These are phyloP conservation scores for Leccinum uliginosum DNA, from an alignment of 768 basidiomycete genomes.

Conservation along the genomic window DNA sequence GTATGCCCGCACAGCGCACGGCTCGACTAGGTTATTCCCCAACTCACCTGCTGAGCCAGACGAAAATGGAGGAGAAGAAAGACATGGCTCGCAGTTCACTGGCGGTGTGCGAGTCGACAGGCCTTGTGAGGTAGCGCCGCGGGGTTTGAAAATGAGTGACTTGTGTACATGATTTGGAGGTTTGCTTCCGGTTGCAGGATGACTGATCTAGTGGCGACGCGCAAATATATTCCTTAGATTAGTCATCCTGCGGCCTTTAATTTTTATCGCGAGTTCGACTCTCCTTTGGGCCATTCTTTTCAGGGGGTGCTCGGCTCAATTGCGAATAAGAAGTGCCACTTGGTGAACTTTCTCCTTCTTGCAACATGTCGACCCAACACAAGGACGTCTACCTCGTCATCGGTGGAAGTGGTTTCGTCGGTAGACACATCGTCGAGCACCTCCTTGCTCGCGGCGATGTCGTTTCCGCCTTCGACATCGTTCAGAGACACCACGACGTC, in stretches of 20 bases:
- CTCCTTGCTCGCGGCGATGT: conserved; percentile 74
- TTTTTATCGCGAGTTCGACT: conserved; percentile 3
- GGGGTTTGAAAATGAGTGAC: conserved; percentile 10
- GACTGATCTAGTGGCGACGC: conserved; percentile 3
- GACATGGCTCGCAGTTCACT: conserved; percentile 30
- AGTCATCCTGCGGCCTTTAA: background rate
- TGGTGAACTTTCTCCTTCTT: background rate
- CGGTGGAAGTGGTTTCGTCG: conserved; percentile 91
- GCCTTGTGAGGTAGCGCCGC: conserved; percentile 1
- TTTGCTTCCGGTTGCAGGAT: background rate
- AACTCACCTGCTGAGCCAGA: conserved; percentile 53
- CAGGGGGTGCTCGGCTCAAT: conserved; percentile 4
- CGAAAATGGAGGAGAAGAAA: conserved; percentile 49
- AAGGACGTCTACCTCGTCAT: conserved; percentile 85
- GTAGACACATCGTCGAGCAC: conserved; percentile 85
- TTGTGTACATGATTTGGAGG: too few relatives aligned
- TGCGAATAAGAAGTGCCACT: conserved; percentile 5
- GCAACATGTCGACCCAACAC: conserved; percentile 17
- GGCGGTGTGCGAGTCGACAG: background rate
- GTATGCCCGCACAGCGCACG: background rate
- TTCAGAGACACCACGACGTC: conserved; percentile 83
- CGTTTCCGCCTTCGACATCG: conserved; percentile 87
- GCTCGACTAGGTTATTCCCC: background rate
- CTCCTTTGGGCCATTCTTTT: background rate
- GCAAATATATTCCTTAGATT: background rate